Percentiles rank a stretch among this genome's conserved stretches.
phyloP scores from a whole-genome alignment of 139 green algal genomes.

The Mychonastes homosphaera region DNA sequence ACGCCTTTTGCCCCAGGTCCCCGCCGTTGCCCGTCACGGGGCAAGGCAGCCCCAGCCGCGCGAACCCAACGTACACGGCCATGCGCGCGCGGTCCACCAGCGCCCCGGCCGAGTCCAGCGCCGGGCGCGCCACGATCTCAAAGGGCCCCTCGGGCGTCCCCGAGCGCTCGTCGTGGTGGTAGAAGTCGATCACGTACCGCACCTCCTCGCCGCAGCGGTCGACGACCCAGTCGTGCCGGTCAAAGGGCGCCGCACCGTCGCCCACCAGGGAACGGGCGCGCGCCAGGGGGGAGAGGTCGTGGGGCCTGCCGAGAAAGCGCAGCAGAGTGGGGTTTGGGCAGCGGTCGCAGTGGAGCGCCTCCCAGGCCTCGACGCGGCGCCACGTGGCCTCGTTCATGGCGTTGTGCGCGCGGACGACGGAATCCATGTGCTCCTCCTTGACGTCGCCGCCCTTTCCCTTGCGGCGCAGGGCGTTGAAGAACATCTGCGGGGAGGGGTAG shows the following conservation, averaged over 20 bases:
- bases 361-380: constrained; percentile 68
- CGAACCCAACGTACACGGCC: constrained; percentile 76
- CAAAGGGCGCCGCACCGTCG: constrained; percentile 68
- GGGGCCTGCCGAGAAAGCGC: constrained; percentile 69
- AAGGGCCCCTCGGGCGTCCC: constrained; percentile 76
- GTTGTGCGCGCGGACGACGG: constrained; percentile 80
- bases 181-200: constrained; percentile 96
- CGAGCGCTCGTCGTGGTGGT: constrained; percentile 87
- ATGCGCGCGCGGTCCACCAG: constrained; percentile 82
- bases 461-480: constrained; percentile 88
- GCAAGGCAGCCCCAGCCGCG: constrained; percentile 75
- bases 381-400: constrained; percentile 94
- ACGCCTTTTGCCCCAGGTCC: too few relatives aligned
- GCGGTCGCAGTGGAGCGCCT: constrained; percentile 64
- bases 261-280: constrained; percentile 47
- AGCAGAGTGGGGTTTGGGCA: constrained; percentile 63
- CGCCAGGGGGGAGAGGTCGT: constrained; percentile 79
- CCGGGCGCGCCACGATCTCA: constrained; percentile 70
- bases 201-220: constrained; percentile 76
- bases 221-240: constrained; percentile 93
- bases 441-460: constrained; percentile 91
- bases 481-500: constrained; percentile 94
- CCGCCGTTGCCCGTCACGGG: constrained; percentile 64
- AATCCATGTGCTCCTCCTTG: constrained; percentile 79
- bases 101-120: constrained; percentile 61